Evolutionary conservation across 2,329 filamentous ascomycete species (phyloP), one percentile per base, ranked within the genome.

Genomic region (Fusarium sacchari): DNA sequence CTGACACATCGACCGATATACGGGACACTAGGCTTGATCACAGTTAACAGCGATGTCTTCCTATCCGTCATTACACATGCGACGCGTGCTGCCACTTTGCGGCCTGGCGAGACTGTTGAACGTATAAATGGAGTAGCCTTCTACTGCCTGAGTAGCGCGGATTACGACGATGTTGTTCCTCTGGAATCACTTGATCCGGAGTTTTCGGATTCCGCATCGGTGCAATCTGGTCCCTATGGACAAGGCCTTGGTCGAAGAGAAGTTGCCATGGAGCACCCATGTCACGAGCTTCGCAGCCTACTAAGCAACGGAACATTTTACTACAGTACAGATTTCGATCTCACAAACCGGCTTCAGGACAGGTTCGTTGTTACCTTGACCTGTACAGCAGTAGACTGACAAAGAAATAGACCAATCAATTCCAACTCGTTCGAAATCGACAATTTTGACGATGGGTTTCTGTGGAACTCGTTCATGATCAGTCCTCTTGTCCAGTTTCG

Each of bases 401-500:
- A 17, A 17, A 40, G 46, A 26, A 9, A 34, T 43, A 94, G 93
- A 77, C 90, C 92, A 20, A 90, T 92, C 64, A 94, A 96, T 80
- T 90, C 90, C 26, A 88, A 91, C 49, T 91, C 93, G 2, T 95
- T 98, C 72, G 94, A 97, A 71, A 94, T 98, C 69, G 95, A 97
- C 80, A 96, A 94, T 78, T 91, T 98, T 70, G 95, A 99, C 81
- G 93, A 95, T 78, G 93, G 93, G 3, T 98, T 97, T 80, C 84
- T 99, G 24, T 99, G 96, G 96, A 99, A 99, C 80, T 97, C 94
- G 7, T 98, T 97, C 83, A 98, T 99, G 95, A 97, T 99, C 77
- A 92, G 93, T 73, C 95, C 96, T 10, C 87, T 99, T 60, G 92
- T 98, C 36, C 90, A 95, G 80, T 98, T 99, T 81, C 91, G 96